Percentiles rank a stretch among this genome's conserved stretches.
Evolutionary conservation across 495 filamentous ascomycete genomes (phyloP).

Genomic region (Daldinia concentrica): DNA sequence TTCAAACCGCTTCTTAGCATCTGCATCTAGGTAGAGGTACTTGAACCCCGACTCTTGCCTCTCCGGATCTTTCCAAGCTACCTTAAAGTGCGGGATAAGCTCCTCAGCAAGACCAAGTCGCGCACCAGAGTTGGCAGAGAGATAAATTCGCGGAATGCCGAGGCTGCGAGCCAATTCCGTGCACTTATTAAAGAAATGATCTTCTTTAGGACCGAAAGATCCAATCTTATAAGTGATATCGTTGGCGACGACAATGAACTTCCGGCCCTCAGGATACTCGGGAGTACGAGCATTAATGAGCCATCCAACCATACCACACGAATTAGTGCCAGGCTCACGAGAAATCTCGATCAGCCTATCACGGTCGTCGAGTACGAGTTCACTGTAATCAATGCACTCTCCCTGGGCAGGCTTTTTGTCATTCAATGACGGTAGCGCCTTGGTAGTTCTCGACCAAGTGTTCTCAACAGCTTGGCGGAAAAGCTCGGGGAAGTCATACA

Average conservation of each 20-base stretch:
- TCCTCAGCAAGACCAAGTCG: constrained; percentile 97
- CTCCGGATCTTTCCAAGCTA: constrained; percentile 89
- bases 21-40: constrained; percentile 94
- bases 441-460: constrained; percentile 80
- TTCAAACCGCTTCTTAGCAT: constrained; percentile 87
- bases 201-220: constrained; percentile 94
- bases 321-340: constrained; percentile 93
- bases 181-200: constrained; percentile 99
- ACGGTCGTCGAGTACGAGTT: constrained; percentile 91
- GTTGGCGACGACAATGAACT: constrained; percentile 96
- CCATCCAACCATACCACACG: constrained; percentile 98
- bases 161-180: constrained; percentile 92
- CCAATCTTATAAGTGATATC: constrained; percentile 99
- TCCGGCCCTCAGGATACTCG: constrained; percentile 92
- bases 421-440: constrained; percentile 73
- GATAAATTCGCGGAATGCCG: constrained; percentile 94
- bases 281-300: constrained; percentile 95
- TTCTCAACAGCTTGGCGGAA: constrained; percentile 99
- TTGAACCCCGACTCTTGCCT: constrained; percentile 95
- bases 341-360: constrained; percentile 92
- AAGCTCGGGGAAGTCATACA: constrained; percentile 99
- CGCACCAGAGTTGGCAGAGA: constrained; percentile 99
- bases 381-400: constrained; percentile 94
- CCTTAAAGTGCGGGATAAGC: constrained; percentile 94
- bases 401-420: constrained; percentile 84